Evolutionary conservation across 345 rosid genomes (phyloP).

Genomic region (Brassica juncea): DNA sequence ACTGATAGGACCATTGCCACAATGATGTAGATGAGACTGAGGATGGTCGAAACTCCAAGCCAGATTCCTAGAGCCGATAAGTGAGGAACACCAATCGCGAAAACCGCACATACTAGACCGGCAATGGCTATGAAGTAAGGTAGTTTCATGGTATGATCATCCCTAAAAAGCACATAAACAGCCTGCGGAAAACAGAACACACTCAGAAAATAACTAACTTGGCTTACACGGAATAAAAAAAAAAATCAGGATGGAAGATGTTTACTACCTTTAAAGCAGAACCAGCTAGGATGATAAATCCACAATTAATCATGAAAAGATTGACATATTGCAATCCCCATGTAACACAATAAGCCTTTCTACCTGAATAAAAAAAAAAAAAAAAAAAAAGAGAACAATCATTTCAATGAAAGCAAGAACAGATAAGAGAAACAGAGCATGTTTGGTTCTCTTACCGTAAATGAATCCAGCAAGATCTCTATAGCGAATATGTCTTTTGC

Average conservation of each 20-base stretch:
- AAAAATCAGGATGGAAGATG: neutral
- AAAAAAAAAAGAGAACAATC: neutral
- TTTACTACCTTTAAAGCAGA: conserved; percentile 70
- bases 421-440: neutral
- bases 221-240: neutral
- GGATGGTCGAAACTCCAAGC: conserved; percentile 76
- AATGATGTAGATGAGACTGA: conserved; percentile 58
- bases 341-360: conserved; percentile 60
- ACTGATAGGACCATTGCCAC: conserved; percentile 59
- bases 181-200: conserved; percentile 44
- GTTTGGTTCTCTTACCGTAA: conserved; percentile 53
- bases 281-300: conserved; percentile 77
- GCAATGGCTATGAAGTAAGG: conserved; percentile 58
- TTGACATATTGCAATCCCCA: conserved; percentile 78
- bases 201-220: conserved; percentile 5
- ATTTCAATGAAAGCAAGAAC: neutral
- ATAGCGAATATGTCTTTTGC: conserved; percentile 86
- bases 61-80: conserved; percentile 78
- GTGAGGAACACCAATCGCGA: conserved; percentile 82
- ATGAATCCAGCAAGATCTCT: conserved; percentile 83
- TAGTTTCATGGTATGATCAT: conserved; percentile 51
- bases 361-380: conserved; percentile 49
- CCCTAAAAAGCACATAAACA: conserved; percentile 53
- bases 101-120: conserved; percentile 55
- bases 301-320: conserved; percentile 84